phyloP scores from a whole-genome alignment of 1,284 basidiomycete genomes.

The Lignosus rhinocerotis region DNA sequence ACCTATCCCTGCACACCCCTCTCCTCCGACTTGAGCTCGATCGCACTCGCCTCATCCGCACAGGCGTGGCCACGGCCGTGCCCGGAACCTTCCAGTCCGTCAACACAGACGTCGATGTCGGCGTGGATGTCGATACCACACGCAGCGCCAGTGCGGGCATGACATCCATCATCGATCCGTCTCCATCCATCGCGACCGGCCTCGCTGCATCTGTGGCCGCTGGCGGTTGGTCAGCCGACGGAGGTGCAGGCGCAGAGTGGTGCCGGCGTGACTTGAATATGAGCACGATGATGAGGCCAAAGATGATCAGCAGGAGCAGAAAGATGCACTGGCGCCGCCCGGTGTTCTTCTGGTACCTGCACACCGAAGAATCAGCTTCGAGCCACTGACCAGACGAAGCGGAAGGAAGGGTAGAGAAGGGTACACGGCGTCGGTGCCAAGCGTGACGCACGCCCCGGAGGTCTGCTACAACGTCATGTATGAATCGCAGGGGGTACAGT shows the following conservation, averaged over 20 bases:
- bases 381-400: neutral
- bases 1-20: slow-evolving; percentile 1
- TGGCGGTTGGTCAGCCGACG: neutral
- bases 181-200: neutral
- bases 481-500: neutral
- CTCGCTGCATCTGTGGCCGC: neutral
- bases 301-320: slow-evolving; percentile 86
- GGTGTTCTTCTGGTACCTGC: slow-evolving; percentile 90
- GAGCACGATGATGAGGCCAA: slow-evolving; percentile 79
- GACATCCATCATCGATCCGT: neutral
- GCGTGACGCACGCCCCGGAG: neutral
- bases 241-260: slow-evolving; percentile 19
- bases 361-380: neutral
- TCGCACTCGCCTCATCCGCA: slow-evolving; percentile 6
- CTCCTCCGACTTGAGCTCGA: slow-evolving; percentile 6
- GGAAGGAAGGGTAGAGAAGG: neutral
- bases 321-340: slow-evolving; percentile 93
- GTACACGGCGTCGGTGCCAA: neutral
- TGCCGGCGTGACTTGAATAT: slow-evolving; percentile 77
- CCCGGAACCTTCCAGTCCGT: neutral
- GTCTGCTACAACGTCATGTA: neutral
- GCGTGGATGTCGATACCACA: neutral
- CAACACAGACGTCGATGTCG: neutral
- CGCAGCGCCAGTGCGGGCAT: neutral
- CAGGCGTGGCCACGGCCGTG: neutral